Evolutionary conservation across 345 rosid genomes (phyloP).

Genomic region (Salix suchowensis): DNA sequence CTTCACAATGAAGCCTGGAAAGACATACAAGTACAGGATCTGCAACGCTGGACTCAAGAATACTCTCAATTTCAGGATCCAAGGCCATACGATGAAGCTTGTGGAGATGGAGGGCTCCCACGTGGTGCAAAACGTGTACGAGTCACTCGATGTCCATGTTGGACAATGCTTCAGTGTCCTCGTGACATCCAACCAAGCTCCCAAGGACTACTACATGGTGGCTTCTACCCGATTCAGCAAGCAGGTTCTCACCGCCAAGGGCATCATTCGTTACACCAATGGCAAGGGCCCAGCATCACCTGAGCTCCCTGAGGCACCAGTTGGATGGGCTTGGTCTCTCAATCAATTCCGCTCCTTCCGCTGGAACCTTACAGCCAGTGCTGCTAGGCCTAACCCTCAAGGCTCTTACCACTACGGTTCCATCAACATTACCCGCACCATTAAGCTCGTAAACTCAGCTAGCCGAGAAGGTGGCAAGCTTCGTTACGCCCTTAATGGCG

Average conservation of each 20-base stretch:
- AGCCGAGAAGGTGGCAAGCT: slow-evolving; percentile 25
- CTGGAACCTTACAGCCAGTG: slow-evolving; percentile 38
- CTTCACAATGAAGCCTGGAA: slow-evolving; percentile 31
- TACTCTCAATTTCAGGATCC: slow-evolving; percentile 32
- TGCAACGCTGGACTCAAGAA: slow-evolving; percentile 30
- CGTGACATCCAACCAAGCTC: slow-evolving; percentile 24
- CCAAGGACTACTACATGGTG: slow-evolving; percentile 32
- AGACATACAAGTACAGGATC: slow-evolving; percentile 32
- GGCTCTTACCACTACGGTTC: slow-evolving; percentile 37
- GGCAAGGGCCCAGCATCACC: slow-evolving; percentile 25
- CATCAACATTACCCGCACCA: slow-evolving; percentile 35
- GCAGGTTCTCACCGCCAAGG: slow-evolving; percentile 17
- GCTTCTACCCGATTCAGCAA: slow-evolving; percentile 31
- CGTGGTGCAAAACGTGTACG: slow-evolving; percentile 25
- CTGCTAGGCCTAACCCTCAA: slow-evolving; percentile 40
- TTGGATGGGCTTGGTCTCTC: slow-evolving; percentile 40
- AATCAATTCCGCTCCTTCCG: slow-evolving; percentile 38
- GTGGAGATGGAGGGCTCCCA: slow-evolving; percentile 37
- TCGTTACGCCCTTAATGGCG: slow-evolving; percentile 30
- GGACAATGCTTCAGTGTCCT: slow-evolving; percentile 27
- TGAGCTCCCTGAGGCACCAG: slow-evolving; percentile 26
- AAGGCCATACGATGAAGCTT: slow-evolving; percentile 27
- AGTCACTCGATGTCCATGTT: slow-evolving; percentile 30
- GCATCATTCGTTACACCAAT: slow-evolving; percentile 16
- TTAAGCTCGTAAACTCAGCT: slow-evolving; percentile 22